Evolutionary conservation across 2,329 filamentous ascomycete genomes (phyloP), one percentile per base, ranked within the genome.

Genomic region (Tolypocladium album): DNA sequence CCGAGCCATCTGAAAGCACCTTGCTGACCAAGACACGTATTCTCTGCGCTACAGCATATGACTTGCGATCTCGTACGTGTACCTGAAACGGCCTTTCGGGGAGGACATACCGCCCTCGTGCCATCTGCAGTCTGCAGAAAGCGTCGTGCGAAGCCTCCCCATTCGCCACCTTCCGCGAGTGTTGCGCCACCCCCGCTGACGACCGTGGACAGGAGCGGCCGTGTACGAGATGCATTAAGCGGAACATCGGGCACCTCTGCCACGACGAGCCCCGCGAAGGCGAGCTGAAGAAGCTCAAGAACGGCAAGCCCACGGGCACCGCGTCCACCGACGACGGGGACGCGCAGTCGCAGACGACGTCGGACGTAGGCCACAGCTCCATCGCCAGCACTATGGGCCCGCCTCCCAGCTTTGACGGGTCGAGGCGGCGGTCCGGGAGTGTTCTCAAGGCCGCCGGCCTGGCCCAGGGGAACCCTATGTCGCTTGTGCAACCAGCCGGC

Each of bases 191-290:
- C 50, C 50, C n/a, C 13, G 50, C 50, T 53, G 50, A 53, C 31
- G 27, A 60, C 56, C 60, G 61, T 67, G 62, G 59, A 66, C 75
- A 95, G 91, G 91, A 96, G 79, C 88, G 94, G 73, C 94, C 94
- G 70, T 99, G 94, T 83, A 93, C 91, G 69, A 86, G 94, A 77
- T 99, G 94, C 80, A 90, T 97, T 77, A 99, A 97, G 79, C 88
- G 94, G 71, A 96, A 96, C 78, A 99, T 99, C 74, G 94, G 93
- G 69, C 94, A 99, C 76, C 83, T 99, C 66, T 99, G 94, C 76
- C 94, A 97, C 78, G 94, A 99, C 76, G 94, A 97, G 76, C 93
- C 92, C 67, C 88, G 93, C 74, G 93, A 99, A 70, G 80, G 86
- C 66, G 84, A 87, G 63, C 75, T 88, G 62, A 96, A 94, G 76